These are phyloP conservation scores for Hypomyces perniciosus DNA, from an alignment of 2,329 filamentous ascomycete species.

Conservation along the genomic window DNA sequence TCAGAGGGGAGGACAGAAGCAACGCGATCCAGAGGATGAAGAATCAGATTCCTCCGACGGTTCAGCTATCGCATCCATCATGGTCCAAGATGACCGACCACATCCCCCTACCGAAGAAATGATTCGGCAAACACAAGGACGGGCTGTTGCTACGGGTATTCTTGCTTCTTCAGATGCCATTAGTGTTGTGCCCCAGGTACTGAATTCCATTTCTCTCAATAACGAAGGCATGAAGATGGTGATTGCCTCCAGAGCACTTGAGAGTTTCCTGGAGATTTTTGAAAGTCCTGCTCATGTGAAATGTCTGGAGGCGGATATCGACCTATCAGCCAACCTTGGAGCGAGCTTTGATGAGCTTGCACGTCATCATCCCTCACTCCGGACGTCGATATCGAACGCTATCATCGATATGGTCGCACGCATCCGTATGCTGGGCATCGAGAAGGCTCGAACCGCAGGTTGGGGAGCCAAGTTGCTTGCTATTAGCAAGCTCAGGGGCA, in stretches of 20 bases:
- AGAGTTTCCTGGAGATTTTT: constrained; percentile 93
- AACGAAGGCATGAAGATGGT: constrained; percentile 83
- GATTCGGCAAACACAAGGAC: constrained; percentile 39
- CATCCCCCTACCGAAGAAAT: constrained; percentile 49
- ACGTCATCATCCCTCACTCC: constrained; percentile 82
- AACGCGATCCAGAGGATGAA: constrained; percentile 26
- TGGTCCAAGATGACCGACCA: constrained; percentile 34
- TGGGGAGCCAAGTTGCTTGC: constrained; percentile 73
- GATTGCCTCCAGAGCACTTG: constrained; percentile 71
- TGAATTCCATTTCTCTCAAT: constrained; percentile 92
- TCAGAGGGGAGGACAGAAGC: constrained; percentile 24
- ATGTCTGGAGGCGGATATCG: constrained; percentile 67
- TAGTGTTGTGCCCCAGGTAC: constrained; percentile 74
- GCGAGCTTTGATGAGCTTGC: constrained; percentile 89
- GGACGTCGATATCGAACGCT: constrained; percentile 73
- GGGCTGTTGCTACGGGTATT: constrained; percentile 61
- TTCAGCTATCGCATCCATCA: constrained; percentile 33
- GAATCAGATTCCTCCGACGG: constrained; percentile 33
- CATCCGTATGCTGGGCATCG: constrained; percentile 66
- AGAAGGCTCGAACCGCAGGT: constrained; percentile 60
- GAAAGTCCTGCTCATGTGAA: constrained; percentile 86
- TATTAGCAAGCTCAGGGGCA: constrained; percentile 45
- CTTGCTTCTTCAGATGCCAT: constrained; percentile 87
- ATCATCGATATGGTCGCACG: constrained; percentile 83
- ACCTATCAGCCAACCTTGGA: constrained; percentile 67